A percentile compares a stretch with the other conserved stretches of the same genome.
These are phyloP conservation scores for Trapa bicornis DNA, from an alignment of 345 rosid genomes.

Conservation along the genomic window DNA sequence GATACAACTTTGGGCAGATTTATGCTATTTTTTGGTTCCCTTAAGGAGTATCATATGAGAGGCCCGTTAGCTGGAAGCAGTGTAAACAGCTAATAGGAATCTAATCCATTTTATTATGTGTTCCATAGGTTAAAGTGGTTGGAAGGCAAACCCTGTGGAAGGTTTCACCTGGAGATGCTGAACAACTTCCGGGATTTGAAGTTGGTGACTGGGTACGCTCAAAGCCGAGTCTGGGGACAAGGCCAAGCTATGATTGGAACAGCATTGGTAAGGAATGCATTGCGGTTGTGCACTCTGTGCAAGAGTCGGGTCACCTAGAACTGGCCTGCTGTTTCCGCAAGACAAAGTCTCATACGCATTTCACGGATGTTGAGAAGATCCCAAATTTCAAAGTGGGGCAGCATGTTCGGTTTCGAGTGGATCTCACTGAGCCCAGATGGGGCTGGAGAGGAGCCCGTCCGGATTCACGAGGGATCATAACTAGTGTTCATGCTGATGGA, in stretches of 20 bases:
- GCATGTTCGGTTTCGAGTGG: slow-evolving; percentile 69
- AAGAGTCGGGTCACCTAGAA: slow-evolving; percentile 80
- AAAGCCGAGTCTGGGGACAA: slow-evolving; percentile 72
- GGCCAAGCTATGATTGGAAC: slow-evolving; percentile 96
- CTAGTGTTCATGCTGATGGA: slow-evolving; percentile 87
- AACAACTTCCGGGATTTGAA: slow-evolving; percentile 90
- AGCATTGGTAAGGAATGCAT: slow-evolving; percentile 71
- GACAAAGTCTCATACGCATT: slow-evolving; percentile 66
- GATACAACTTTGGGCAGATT: background rate
- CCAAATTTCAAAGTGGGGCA: slow-evolving; percentile 69
- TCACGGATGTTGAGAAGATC: slow-evolving; percentile 78
- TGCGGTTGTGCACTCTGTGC: slow-evolving; percentile 88
- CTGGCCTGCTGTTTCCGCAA: slow-evolving; percentile 91
- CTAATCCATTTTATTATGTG: background rate
- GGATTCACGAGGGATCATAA: slow-evolving; percentile 65
- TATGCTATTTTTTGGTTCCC: background rate
- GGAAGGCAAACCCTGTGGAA: slow-evolving; percentile 76
- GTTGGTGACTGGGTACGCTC: slow-evolving; percentile 99
- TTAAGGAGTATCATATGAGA: background rate
- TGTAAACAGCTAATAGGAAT: background rate
- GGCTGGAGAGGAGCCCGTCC: slow-evolving; percentile 89
- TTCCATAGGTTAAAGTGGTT: slow-evolving; percentile 55
- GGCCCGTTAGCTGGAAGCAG: background rate
- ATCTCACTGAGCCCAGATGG: slow-evolving; percentile 85
- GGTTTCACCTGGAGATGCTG: slow-evolving; percentile 96